Percentiles rank a stretch among this genome's conserved stretches.
Conservation (phyloP, 805 yeast genomes). For the Lachancea sp. region DNA sequence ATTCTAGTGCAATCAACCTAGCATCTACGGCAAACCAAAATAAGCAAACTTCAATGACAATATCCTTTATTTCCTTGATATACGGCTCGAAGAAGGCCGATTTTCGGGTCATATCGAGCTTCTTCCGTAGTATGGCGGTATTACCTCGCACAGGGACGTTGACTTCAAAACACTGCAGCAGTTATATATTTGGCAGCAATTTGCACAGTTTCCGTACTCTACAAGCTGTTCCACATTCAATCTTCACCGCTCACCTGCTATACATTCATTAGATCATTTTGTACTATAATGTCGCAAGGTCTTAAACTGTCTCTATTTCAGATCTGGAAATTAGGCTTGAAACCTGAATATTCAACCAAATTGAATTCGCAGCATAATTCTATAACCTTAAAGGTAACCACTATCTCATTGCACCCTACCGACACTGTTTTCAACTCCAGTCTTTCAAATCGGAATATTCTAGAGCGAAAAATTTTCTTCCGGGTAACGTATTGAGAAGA, state of each 20-base stretch:
- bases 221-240: too few relatives aligned
- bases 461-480: slow-evolving; percentile 7
- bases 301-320: background rate
- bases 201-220: too few relatives aligned
- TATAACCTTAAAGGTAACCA: background rate
- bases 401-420: background rate
- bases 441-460: slow-evolving; percentile 1
- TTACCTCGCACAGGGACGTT: too few relatives aligned
- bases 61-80: too few relatives aligned
- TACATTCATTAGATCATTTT: background rate
- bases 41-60: too few relatives aligned
- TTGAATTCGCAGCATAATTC: background rate
- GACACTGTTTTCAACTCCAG: background rate
- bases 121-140: too few relatives aligned
- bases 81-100: too few relatives aligned
- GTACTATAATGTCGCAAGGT: background rate
- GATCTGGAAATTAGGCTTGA: background rate
- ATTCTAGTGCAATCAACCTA: too few relatives aligned
- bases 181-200: too few relatives aligned
- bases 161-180: too few relatives aligned
- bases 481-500: background rate
- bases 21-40: too few relatives aligned
- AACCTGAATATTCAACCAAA: background rate
- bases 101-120: too few relatives aligned
- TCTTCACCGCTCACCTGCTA: background rate